A percentile compares a stretch with the other conserved stretches of the same genome.
phyloP scores from a whole-genome alignment of 352 stramenopile species.

The Blastocystis sp. region DNA sequence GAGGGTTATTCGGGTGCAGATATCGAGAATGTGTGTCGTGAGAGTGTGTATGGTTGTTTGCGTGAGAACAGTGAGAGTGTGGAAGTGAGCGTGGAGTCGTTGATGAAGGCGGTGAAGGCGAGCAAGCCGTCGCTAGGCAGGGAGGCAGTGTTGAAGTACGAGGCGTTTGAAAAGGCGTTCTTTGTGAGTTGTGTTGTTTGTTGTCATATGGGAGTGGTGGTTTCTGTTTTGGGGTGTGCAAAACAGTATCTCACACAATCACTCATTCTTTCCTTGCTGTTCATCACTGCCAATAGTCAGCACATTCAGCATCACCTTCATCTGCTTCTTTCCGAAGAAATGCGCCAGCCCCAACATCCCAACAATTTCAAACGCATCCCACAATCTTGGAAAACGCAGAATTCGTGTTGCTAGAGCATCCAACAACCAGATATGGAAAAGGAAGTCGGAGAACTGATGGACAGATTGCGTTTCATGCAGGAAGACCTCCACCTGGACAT shows the following conservation, averaged over 20 bases:
- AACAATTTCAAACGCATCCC: too few relatives aligned
- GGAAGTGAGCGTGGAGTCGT: conserved; percentile 76
- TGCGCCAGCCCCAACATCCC: too few relatives aligned
- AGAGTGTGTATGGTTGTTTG: conserved; percentile 79
- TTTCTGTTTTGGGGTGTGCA: too few relatives aligned
- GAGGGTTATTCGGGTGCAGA: conserved; percentile 81
- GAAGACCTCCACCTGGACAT: conserved; percentile 68
- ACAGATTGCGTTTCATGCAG: conserved; percentile 54
- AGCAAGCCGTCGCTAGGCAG: conserved; percentile 77
- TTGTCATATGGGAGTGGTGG: background rate
- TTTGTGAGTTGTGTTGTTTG: conserved; percentile 11
- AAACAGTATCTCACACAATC: too few relatives aligned
- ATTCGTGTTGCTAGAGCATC: too few relatives aligned
- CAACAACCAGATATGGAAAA: conserved; percentile 45
- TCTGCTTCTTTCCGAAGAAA: too few relatives aligned
- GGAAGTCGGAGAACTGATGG: conserved; percentile 54
- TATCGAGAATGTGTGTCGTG: conserved; percentile 82
- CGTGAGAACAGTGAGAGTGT: conserved; percentile 76
- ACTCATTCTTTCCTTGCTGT: too few relatives aligned
- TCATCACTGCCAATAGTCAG: too few relatives aligned
- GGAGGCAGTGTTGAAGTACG: conserved; percentile 76
- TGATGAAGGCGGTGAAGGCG: conserved; percentile 74
- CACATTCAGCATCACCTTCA: too few relatives aligned
- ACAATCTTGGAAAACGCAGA: too few relatives aligned
- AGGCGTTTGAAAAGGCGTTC: conserved; percentile 73